Base-by-base conservation (phyloP, 2,329 filamentous ascomycete genomes). In the Venturia pyrina region DNA sequence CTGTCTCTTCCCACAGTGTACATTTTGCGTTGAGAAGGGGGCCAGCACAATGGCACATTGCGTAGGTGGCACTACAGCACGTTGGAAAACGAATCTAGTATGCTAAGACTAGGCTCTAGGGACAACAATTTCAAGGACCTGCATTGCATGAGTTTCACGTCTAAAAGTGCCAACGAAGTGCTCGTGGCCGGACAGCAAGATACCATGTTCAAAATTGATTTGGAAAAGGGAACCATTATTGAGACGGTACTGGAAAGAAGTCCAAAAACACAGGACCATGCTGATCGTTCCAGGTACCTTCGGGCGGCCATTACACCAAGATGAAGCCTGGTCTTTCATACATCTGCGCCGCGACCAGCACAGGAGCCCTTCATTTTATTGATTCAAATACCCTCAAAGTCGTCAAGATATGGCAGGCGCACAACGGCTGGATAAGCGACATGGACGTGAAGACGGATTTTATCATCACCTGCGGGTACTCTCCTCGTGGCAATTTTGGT, bases 391-490 rank as follows among this genome's bases (percentile, higher is more conserved):
- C 83, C 66, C 90, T 96, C 72, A 84, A 85, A 53, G 83, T 96
- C 5, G 81, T 95, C 70, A 96, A 93, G 74, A 86, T 86, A 13
- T 99, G 95, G 90, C 91, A 91, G 74, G 92, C 93, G 0, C 95
- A 99, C 73, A 88, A 89, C 1, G 90, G 91, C 10, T 85, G 87
- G 63, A 90, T 99, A 74, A 96, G 91, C 75, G 93, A 98, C 75
- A 97, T 99, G 90, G 95, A 99, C 78, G 91, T 93, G 10, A 90
- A 95, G 73, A 91, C 95, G 72, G 93, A 98, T 75, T 95, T 95
- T 70, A 87, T 99, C 65, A 89, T 98, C 28, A 98, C 95, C 5
- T 99, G 95, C 75, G 95, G 95, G 44, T 96, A 91, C 77, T 96
- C 93, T 1, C 84, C 91, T 32, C 86, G 93, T 70, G 91, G 93